Evolutionary conservation across 1,284 basidiomycete genomes (phyloP).

Genomic region (Ustilago sp.): DNA sequence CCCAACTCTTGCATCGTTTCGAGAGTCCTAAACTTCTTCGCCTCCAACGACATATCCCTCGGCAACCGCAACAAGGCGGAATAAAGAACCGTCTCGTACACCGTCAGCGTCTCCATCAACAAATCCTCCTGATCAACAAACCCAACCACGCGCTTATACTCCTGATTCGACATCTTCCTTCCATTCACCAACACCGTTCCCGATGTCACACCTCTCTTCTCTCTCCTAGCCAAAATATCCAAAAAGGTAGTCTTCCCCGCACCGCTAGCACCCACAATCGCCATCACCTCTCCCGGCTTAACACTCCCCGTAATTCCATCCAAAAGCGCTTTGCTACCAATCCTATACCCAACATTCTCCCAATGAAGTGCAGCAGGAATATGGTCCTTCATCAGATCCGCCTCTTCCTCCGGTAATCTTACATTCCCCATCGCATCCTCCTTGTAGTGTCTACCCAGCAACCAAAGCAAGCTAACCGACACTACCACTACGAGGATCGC

Average conservation of each 20-base stretch:
- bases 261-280: conserved; percentile 93
- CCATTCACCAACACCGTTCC: conserved; percentile 89
- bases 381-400: conserved; percentile 89
- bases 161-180: conserved; percentile 78
- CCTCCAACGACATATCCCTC: conserved; percentile 90
- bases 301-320: conserved; percentile 87
- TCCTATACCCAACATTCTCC: conserved; percentile 80
- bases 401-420: conserved; percentile 75
- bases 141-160: conserved; percentile 87
- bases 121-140: conserved; percentile 99
- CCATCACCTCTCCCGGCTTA: conserved; percentile 90
- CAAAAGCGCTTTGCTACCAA: conserved; percentile 76
- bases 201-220: conserved; percentile 81
- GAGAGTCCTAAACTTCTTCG: conserved; percentile 91
- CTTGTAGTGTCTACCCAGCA: conserved; percentile 54
- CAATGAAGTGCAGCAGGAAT: conserved; percentile 92
- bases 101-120: conserved; percentile 92
- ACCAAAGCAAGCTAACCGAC: conserved; percentile 70
- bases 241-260: conserved; percentile 96
- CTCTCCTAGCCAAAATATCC: conserved; percentile 90
- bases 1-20: conserved; percentile 97
- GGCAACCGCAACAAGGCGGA: conserved; percentile 90
- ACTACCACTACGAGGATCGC: conserved; percentile 76
- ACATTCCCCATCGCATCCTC: conserved; percentile 47
- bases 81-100: conserved; percentile 96